A percentile compares a stretch with the other conserved stretches of the same genome.
Evolutionary conservation across 768 basidiomycete genomes (phyloP).

Genomic region (Trametes meyenii): DNA sequence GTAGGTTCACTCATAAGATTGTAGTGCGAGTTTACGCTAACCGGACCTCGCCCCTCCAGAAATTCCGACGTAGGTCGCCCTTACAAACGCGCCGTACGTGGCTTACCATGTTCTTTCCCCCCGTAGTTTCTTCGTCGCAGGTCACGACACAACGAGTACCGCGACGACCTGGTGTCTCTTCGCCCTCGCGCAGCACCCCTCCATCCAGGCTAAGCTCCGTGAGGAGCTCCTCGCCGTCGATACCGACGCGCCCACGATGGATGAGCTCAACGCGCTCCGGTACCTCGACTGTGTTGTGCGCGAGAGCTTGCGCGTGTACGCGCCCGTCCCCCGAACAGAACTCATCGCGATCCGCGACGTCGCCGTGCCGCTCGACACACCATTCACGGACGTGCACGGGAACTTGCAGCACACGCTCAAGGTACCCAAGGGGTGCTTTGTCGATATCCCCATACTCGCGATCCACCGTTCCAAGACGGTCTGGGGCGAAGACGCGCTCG

Average conservation of each 20-base stretch:
- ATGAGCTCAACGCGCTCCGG: constrained; percentile 61
- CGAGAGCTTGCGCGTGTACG: constrained; percentile 58
- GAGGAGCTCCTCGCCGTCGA: constrained; percentile 44
- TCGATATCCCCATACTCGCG: constrained; percentile 52
- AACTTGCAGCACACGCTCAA: constrained; percentile 22
- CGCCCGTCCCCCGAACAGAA: constrained; percentile 53
- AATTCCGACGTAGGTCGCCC: constrained; percentile 19
- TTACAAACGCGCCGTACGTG: background rate
- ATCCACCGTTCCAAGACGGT: constrained; percentile 54
- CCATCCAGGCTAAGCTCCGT: constrained; percentile 40
- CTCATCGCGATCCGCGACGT: constrained; percentile 48
- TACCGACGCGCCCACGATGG: constrained; percentile 58
- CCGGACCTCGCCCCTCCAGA: background rate
- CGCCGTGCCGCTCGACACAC: constrained; percentile 50
- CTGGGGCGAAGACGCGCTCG: constrained; percentile 64
- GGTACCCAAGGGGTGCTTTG: constrained; percentile 33
- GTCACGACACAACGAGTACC: constrained; percentile 44
- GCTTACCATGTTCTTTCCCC: background rate
- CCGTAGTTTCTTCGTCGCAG: constrained; percentile 34
- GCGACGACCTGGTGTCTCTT: constrained; percentile 40
- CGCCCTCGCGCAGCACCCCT: constrained; percentile 39
- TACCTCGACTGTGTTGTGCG: constrained; percentile 72
- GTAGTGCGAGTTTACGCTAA: background rate
- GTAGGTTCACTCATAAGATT: constrained; percentile 36
- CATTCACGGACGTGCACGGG: constrained; percentile 28